Evolutionary conservation across 306 rosid species (phyloP).

Genomic region (Biancaea sappan): DNA sequence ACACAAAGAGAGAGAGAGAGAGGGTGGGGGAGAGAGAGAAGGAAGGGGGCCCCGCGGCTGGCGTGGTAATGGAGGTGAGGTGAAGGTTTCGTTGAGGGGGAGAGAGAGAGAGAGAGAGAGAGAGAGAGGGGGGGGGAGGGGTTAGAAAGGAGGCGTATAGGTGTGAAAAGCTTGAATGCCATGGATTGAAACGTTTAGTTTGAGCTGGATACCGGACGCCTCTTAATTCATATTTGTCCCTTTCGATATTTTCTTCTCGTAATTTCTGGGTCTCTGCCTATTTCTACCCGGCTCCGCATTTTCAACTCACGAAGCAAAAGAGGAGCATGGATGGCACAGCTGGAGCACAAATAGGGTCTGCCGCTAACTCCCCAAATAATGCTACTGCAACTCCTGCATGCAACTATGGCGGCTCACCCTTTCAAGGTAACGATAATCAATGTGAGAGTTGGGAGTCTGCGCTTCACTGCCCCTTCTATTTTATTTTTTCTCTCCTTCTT

Average conservation of each 20-base stretch:
- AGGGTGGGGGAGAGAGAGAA: too few relatives aligned
- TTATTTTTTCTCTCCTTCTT: neutral
- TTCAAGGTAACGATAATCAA: neutral
- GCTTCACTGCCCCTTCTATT: neutral
- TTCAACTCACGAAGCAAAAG: conserved; percentile 15
- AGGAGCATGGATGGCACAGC: conserved; percentile 23
- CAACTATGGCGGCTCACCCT: neutral
- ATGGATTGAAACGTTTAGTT: conserved; percentile 22
- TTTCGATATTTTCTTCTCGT: neutral
- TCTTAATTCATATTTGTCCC: conserved; percentile 26
- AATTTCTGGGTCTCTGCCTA: neutral
- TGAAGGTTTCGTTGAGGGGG: neutral
- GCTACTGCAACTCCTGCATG: neutral
- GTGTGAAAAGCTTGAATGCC: conserved; percentile 19
- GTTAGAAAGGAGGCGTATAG: conserved; percentile 1
- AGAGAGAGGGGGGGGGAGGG: neutral
- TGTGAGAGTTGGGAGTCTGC: neutral
- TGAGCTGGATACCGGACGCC: conserved; percentile 26
- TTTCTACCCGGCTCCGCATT: neutral
- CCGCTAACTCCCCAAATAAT: neutral
- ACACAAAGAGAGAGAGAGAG: neutral
- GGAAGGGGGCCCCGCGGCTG: conserved; percentile 10
- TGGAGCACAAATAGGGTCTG: neutral
- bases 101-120: neutral
- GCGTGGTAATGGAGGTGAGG: conserved; percentile 32